Evolutionary conservation across 1,284 basidiomycete genomes (phyloP), one percentile per base, ranked within the genome.

Genomic region (Naganishia sp.): DNA sequence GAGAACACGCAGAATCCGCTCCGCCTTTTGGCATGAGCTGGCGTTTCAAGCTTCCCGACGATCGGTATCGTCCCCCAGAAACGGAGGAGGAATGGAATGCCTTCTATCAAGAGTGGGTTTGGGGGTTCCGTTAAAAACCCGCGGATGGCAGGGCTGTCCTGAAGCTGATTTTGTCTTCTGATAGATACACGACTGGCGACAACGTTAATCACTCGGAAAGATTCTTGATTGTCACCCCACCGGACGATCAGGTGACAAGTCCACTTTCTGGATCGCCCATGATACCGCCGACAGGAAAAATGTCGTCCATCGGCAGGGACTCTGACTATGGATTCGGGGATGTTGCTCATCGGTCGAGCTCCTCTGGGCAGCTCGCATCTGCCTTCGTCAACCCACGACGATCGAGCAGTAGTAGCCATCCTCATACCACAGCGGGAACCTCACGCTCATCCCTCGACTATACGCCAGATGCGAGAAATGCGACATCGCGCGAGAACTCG

Each of bases 41-140:
- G 41, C 47, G 35, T 18, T 61, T 41, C 23, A 39, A 28, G 47
- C 23, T 61, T 5, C 21, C 21, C 10, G 58, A 61, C 50, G 39
- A 47, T 18, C 32, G 47, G 47, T 42, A 51, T 42, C 32, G 58
- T 42, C 58, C 58, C 25, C 71, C 71, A 23, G 55, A 69, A 62
- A 69, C 63, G 10, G 53, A 69, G 41, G 72, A 73, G 46, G 72
- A 73, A 31, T 73, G 72, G 72, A 69, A 72, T 61, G 65, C 54
- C 28, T 73, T 73, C 53, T 67, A 72, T 54, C 66, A 68, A 11
- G 57, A 66, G 72, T 73, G 64, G 66, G 71, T 67, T 18, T n/a
- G n/a, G n/a, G n/a, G n/a, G n/a, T n/a, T 28, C 50, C 31, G 47
- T 42, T 13, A n/a, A 7, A 7, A 35, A 1, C 18, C 17, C 41